These are phyloP conservation scores for Aspergillus pseudoglaucus DNA, from an alignment of 2,329 filamentous ascomycete species.

Conservation along the genomic window DNA sequence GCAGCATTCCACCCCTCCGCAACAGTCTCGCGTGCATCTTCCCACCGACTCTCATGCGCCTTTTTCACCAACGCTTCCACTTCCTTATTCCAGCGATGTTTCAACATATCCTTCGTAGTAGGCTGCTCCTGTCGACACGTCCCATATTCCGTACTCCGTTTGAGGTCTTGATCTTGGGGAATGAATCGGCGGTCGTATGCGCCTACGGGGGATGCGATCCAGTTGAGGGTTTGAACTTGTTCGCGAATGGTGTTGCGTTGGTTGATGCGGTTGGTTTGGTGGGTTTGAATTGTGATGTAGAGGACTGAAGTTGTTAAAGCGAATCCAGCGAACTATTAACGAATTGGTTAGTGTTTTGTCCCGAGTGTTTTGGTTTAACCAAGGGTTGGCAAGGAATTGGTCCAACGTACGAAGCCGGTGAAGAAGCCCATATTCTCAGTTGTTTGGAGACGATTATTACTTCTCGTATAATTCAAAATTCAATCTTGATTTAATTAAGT, in stretches of 20 bases:
- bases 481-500: no score
- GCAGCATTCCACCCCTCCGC: slow-evolving; percentile 49
- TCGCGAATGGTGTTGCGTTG: slow-evolving; percentile 41
- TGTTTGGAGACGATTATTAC: neutral
- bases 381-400: neutral
- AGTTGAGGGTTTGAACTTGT: slow-evolving; percentile 37
- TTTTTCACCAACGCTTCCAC: slow-evolving; percentile 60
- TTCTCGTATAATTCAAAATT: neutral
- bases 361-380: neutral
- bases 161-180: slow-evolving; percentile 8
- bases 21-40: slow-evolving; percentile 44
- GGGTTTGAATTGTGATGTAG: slow-evolving; percentile 64
- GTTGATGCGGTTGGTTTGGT: slow-evolving; percentile 58
- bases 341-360: slow-evolving; percentile 5
- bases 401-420: slow-evolving; percentile 61
- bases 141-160: slow-evolving; percentile 7
- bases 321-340: slow-evolving; percentile 61
- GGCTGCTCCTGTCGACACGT: slow-evolving; percentile 19
- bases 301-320: slow-evolving; percentile 67
- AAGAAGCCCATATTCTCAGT: slow-evolving; percentile 60
- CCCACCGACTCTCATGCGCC: slow-evolving; percentile 62
- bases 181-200: slow-evolving; percentile 28
- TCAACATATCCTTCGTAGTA: slow-evolving; percentile 59
- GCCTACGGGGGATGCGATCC: slow-evolving; percentile 29
- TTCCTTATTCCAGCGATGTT: slow-evolving; percentile 73